Evolutionary conservation across 176 grass and related monocot species (phyloP).

Genomic region (Rhipidocladum racemiflorum): DNA sequence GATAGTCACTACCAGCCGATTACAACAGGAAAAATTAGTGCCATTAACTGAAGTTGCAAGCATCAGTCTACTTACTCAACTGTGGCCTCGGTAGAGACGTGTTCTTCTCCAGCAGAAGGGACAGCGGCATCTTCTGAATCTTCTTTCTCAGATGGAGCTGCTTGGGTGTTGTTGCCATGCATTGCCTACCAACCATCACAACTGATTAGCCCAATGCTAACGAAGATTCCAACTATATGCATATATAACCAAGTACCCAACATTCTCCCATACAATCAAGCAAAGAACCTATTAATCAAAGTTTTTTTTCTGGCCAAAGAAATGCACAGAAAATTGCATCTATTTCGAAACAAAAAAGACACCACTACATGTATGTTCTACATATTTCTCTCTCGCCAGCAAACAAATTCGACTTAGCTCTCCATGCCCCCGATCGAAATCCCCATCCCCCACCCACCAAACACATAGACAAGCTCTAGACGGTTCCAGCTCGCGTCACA

Average conservation of each 20-base stretch:
- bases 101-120: neutral
- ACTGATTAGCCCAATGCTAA: neutral
- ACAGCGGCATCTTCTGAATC: constrained; percentile 5
- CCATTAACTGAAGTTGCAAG: neutral
- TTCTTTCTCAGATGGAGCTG: constrained; percentile 16
- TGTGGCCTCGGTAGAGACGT: neutral
- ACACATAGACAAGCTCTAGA: neutral
- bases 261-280: neutral
- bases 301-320: neutral
- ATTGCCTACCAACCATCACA: constrained; percentile 35
- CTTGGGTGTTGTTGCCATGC: constrained; percentile 36
- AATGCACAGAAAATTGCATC: neutral
- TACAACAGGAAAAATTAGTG: neutral
- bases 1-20: neutral
- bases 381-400: neutral
- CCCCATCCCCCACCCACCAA: neutral
- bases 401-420: neutral
- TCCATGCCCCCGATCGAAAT: neutral
- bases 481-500: neutral
- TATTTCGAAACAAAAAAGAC: neutral
- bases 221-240: neutral
- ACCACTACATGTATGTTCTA: neutral
- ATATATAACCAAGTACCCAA: too few relatives aligned
- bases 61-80: constrained; percentile 32
- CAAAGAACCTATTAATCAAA: neutral